phyloP scores from a whole-genome alignment of 768 basidiomycete species.

The Royoungia palumana region DNA sequence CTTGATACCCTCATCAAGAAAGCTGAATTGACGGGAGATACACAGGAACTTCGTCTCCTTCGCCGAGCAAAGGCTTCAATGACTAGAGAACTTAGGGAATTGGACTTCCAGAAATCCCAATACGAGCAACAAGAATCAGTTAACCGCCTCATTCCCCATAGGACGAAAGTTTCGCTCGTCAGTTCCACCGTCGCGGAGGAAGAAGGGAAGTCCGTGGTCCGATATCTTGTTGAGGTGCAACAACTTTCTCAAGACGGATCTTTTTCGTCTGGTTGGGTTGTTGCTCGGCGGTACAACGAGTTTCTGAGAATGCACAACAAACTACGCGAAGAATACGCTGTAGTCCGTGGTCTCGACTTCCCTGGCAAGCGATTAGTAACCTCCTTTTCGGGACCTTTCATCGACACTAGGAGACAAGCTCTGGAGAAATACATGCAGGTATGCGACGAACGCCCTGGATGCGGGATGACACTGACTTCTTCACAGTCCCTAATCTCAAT shows the following conservation, averaged over 20 bases:
- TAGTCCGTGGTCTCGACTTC: conserved; percentile 76
- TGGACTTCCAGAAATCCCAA: conserved; percentile 86
- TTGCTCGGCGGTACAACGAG: conserved; percentile 92
- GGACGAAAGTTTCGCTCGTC: conserved; percentile 82
- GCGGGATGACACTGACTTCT: neutral
- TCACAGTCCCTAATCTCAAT: conserved; percentile 68
- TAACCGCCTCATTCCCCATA: conserved; percentile 78
- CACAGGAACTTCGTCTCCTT: conserved; percentile 79
- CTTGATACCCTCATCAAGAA: conserved; percentile 88
- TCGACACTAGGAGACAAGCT: conserved; percentile 74
- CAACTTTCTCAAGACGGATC: conserved; percentile 78
- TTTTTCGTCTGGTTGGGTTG: conserved; percentile 86
- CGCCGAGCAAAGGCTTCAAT: conserved; percentile 79
- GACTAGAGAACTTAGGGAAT: conserved; percentile 75
- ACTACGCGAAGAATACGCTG: conserved; percentile 68
- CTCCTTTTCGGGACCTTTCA: conserved; percentile 80
- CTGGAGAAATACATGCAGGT: conserved; percentile 93
- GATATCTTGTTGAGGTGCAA: conserved; percentile 90
- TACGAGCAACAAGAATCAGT: conserved; percentile 94
- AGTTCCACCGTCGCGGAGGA: conserved; percentile 81
- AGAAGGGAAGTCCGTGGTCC: conserved; percentile 84
- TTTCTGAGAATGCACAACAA: conserved; percentile 88
- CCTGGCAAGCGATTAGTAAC: conserved; percentile 92
- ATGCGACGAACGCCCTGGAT: neutral
- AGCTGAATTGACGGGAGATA: conserved; percentile 91